Conservation (phyloP, 257 asterid genomes). For the Primulina huaijiensis region DNA sequence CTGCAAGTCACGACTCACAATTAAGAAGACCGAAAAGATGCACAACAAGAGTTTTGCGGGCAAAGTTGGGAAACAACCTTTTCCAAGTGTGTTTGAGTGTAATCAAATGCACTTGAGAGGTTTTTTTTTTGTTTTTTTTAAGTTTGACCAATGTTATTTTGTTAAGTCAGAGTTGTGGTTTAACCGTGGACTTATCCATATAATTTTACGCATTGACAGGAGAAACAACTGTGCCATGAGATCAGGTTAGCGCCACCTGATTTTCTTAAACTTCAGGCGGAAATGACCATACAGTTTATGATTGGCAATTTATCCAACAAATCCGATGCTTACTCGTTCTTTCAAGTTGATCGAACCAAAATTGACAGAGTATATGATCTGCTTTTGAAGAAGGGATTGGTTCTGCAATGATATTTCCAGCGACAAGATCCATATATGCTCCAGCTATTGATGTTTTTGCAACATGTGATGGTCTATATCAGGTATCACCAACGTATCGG, state of each 20-base stretch:
- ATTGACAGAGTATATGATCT: constrained; percentile 72
- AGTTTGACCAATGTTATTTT: too few species aligned
- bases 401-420: constrained; percentile 25
- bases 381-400: constrained; percentile 68
- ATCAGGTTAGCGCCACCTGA: constrained; percentile 55
- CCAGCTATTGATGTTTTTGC: background rate
- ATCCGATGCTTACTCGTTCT: constrained; percentile 65
- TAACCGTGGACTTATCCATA: constrained; percentile 7
- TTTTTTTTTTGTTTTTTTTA: too few species aligned
- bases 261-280: constrained; percentile 67
- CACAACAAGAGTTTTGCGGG: background rate
- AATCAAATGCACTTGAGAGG: too few species aligned
- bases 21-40: background rate
- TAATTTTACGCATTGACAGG: constrained; percentile 45
- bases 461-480: background rate
- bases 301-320: constrained; percentile 65
- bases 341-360: constrained; percentile 63
- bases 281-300: constrained; percentile 49
- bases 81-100: too few species aligned
- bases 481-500: background rate
- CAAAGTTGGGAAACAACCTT: too few species aligned
- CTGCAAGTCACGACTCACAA: background rate
- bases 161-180: background rate
- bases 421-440: background rate
- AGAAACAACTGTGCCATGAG: constrained; percentile 76